A percentile compares a stretch with the other conserved stretches of the same genome.
Conservation (phyloP, 164 flowering plant species). For the Tetracentron sinense region DNA sequence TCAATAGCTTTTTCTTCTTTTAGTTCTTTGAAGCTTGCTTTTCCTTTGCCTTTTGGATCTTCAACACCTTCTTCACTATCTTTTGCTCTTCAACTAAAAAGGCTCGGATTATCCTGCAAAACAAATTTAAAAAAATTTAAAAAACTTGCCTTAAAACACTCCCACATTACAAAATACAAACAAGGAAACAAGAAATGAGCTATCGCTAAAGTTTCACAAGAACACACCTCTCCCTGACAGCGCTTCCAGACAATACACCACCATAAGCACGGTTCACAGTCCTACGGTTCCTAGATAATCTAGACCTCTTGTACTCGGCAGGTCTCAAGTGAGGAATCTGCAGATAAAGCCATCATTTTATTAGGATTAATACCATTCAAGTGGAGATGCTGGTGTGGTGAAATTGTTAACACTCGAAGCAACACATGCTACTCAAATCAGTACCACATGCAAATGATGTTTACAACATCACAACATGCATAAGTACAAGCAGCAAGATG, state of each 20-base stretch:
- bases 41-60: conserved; percentile 76
- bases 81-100: conserved; percentile 79
- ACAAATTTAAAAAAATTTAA: not conserved
- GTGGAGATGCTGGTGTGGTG: too few species aligned
- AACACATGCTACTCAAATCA: too few species aligned
- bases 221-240: conserved; percentile 70
- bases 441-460: too few species aligned
- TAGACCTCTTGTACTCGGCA: conserved; percentile 70
- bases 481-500: too few species aligned
- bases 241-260: conserved; percentile 69
- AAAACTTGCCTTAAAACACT: not conserved
- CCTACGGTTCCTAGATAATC: conserved; percentile 66
- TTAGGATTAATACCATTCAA: too few species aligned
- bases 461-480: not conserved
- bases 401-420: too few species aligned
- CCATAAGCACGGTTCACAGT: conserved; percentile 81
- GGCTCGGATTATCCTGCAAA: conserved; percentile 61
- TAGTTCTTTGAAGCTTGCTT: conserved; percentile 49
- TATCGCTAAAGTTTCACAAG: not conserved
- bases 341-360: too few species aligned
- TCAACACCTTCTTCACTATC: conserved; percentile 80
- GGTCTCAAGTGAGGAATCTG: conserved; percentile 89
- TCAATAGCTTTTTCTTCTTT: not conserved
- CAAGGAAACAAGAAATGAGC: too few species aligned
- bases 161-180: not conserved